Evolutionary conservation across 805 yeast genomes (phyloP).

Genomic region (Ogataea nitratoaversa): DNA sequence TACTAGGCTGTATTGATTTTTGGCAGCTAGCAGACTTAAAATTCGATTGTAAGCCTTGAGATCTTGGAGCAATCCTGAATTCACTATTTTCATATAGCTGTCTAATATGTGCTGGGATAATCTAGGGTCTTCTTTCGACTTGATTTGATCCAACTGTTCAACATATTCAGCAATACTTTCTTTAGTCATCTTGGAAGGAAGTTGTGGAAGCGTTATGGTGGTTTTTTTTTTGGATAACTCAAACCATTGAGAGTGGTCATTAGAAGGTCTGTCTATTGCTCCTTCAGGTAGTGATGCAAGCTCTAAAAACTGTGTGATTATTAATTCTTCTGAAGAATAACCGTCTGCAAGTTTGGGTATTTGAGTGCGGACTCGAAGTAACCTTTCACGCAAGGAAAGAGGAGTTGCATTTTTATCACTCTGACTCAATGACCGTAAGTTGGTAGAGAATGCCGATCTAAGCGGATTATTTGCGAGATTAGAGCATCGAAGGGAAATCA

Average conservation of each 20-base stretch:
- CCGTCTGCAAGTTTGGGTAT: too few relatives aligned
- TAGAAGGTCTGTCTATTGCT: not conserved
- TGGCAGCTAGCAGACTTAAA: conserved; percentile 10
- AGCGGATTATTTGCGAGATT: too few relatives aligned
- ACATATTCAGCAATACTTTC: conserved; percentile 5
- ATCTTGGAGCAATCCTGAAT: conserved; percentile 7
- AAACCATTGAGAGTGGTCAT: not conserved
- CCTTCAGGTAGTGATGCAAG: conserved; percentile 3
- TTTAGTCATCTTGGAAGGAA: not conserved
- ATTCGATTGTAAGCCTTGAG: conserved; percentile 16
- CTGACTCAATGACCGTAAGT: too few relatives aligned
- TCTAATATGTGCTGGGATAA: conserved; percentile 8
- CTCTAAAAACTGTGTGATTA: conserved; percentile 9
- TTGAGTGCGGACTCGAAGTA: too few relatives aligned
- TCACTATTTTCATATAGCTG: conserved; percentile 9
- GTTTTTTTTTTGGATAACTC: not conserved
- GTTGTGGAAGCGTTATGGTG: not conserved
- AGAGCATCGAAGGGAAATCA: too few relatives aligned
- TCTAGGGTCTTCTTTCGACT: conserved; percentile 9
- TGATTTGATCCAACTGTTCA: conserved; percentile 4
- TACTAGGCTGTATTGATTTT: conserved; percentile 9
- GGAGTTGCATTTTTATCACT: not conserved
- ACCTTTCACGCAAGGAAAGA: not conserved
- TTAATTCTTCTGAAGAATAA: conserved; percentile 12
- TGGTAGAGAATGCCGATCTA: too few relatives aligned